These are phyloP conservation scores for Durotheca rogersii DNA, from an alignment of 495 filamentous ascomycete species.

Conservation along the genomic window DNA sequence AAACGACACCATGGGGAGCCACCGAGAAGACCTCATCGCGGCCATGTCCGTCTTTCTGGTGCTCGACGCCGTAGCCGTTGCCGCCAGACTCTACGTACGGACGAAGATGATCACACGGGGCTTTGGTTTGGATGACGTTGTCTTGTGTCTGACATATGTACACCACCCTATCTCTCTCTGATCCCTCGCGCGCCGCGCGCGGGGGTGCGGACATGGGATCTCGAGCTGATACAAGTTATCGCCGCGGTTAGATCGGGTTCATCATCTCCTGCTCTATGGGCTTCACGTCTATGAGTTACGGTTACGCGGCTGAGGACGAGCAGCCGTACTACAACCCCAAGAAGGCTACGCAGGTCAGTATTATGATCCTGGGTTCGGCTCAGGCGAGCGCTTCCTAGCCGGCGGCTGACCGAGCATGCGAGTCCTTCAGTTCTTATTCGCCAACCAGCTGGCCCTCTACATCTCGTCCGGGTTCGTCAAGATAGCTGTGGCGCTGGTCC, in stretches of 20 bases:
- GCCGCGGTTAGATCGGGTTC: slow-evolving; percentile 22
- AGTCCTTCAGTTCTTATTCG: slow-evolving; percentile 26
- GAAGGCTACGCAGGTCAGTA: slow-evolving; percentile 17
- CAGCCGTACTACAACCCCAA: slow-evolving; percentile 27
- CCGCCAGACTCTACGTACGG: slow-evolving; percentile 31
- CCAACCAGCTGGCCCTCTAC: slow-evolving; percentile 31
- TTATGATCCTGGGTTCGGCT: not conserved
- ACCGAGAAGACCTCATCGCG: slow-evolving; percentile 25
- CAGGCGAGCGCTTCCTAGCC: not conserved
- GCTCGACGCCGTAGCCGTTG: slow-evolving; percentile 21
- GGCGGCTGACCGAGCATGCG: slow-evolving; percentile 1
- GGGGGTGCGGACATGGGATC: not conserved
- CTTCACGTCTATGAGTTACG: slow-evolving; percentile 33
- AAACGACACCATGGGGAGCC: slow-evolving; percentile 18
- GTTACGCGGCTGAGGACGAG: slow-evolving; percentile 28
- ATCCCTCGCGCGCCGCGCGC: not conserved
- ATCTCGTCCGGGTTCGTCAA: slow-evolving; percentile 35
- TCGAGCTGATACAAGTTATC: slow-evolving; percentile 5
- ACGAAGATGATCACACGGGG: slow-evolving; percentile 22
- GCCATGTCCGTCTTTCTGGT: slow-evolving; percentile 30
- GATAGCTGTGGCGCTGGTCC: slow-evolving; percentile 33
- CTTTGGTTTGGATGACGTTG: slow-evolving; percentile 34
- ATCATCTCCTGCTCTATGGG: slow-evolving; percentile 30
- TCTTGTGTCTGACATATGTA: slow-evolving; percentile 32
- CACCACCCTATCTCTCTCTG: not conserved